phyloP scores from a whole-genome alignment of 306 rosid genomes.

The Cyamopsis tetragonoloba region DNA sequence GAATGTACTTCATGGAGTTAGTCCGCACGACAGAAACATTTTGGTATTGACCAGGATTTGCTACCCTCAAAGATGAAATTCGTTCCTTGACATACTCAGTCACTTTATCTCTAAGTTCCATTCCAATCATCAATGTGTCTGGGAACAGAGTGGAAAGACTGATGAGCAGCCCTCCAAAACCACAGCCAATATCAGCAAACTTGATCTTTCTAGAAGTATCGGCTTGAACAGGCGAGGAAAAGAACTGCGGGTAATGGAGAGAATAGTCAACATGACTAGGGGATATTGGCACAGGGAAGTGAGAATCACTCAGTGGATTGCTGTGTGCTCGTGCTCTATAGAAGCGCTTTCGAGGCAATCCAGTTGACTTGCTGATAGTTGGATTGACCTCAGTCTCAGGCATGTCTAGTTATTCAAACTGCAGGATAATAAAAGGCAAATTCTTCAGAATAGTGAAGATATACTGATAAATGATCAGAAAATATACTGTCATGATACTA shows the following conservation, averaged over 20 bases:
- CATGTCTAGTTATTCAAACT: slow-evolving; percentile 47
- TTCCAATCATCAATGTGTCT: slow-evolving; percentile 81
- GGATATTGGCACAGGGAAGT: slow-evolving; percentile 79
- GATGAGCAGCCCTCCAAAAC: slow-evolving; percentile 91
- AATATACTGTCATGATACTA: not conserved
- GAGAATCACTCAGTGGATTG: slow-evolving; percentile 95
- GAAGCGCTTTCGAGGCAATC: slow-evolving; percentile 94
- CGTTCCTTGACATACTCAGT: slow-evolving; percentile 93
- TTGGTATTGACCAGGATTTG: slow-evolving; percentile 80
- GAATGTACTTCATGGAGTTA: slow-evolving; percentile 95
- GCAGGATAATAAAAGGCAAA: slow-evolving; percentile 26
- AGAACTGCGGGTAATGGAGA: slow-evolving; percentile 66
- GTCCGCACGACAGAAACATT: slow-evolving; percentile 85
- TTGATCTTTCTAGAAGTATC: slow-evolving; percentile 50
- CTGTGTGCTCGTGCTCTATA: slow-evolving; percentile 97
- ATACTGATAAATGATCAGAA: not conserved
- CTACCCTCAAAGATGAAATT: slow-evolving; percentile 57
- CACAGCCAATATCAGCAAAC: slow-evolving; percentile 97
- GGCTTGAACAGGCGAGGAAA: slow-evolving; percentile 43
- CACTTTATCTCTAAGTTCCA: slow-evolving; percentile 96
- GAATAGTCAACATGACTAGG: slow-evolving; percentile 74
- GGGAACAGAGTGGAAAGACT: slow-evolving; percentile 87
- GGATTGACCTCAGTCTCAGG: slow-evolving; percentile 51
- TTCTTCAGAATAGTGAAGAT: slow-evolving; percentile 17
- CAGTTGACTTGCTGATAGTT: slow-evolving; percentile 73